Percentiles rank a stretch among this genome's conserved stretches.
These are phyloP conservation scores for Suillus luteus DNA, from an alignment of 768 basidiomycete genomes.

Conservation along the genomic window DNA sequence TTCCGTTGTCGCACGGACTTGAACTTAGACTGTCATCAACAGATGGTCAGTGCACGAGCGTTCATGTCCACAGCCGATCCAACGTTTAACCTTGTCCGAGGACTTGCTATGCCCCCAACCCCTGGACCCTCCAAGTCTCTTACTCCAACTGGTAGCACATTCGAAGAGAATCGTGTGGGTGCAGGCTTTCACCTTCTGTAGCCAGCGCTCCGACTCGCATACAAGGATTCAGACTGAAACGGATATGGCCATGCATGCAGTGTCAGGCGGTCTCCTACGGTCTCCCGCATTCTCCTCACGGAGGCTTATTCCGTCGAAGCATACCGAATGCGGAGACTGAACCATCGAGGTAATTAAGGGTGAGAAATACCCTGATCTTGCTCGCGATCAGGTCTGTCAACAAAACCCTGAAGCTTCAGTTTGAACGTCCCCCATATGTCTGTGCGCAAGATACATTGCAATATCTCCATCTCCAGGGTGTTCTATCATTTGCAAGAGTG, in stretches of 20 bases:
- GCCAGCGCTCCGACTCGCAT: not conserved
- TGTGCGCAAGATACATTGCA: not conserved
- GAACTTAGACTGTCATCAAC: too few relatives aligned
- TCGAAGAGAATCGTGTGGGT: not conserved
- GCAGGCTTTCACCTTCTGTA: not conserved
- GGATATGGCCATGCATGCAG: not conserved
- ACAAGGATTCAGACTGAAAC: not conserved
- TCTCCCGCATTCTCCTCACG: conserved; percentile 1
- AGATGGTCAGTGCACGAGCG: too few relatives aligned
- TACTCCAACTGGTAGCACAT: not conserved
- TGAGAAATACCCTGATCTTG: not conserved
- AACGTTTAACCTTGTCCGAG: not conserved
- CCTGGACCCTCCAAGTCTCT: not conserved
- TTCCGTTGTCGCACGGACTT: not conserved
- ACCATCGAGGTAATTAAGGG: not conserved
- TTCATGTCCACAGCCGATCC: not conserved
- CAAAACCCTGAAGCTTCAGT: not conserved
- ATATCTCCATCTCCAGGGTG: not conserved
- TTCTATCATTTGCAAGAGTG: not conserved
- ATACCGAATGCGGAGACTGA: conserved; percentile 7
- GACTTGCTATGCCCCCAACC: not conserved
- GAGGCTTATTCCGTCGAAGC: conserved; percentile 4
- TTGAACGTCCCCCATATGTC: not conserved
- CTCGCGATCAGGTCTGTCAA: not conserved
- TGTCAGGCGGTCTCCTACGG: conserved; percentile 7